A percentile compares a stretch with the other conserved stretches of the same genome.
Conservation (phyloP, 73 alveolate genomes). For the Paramecium sonneborni region DNA sequence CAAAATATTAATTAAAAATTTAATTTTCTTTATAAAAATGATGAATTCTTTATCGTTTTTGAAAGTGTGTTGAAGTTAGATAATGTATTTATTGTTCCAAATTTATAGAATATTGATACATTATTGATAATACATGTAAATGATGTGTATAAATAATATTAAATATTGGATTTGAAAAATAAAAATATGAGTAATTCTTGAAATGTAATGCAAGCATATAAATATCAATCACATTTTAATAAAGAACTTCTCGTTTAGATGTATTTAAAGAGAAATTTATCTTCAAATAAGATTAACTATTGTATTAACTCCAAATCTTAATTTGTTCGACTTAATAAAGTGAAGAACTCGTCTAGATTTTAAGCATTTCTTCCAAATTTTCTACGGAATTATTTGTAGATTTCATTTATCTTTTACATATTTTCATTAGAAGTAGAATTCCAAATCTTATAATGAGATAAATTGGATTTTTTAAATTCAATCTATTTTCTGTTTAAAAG, state of each 20-base stretch:
- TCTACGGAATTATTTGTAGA: neutral
- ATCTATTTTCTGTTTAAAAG: neutral
- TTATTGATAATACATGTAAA: neutral
- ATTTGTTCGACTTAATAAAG: neutral
- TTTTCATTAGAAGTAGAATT: neutral
- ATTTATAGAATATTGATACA: neutral
- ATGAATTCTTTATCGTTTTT: neutral
- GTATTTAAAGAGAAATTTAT: neutral
- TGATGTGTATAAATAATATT: neutral
- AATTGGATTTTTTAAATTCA: neutral
- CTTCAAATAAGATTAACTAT: neutral
- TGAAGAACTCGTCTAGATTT: constrained; percentile 14
- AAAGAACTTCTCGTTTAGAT: constrained; percentile 22
- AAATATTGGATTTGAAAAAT: neutral
- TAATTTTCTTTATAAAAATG: neutral
- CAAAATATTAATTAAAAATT: neutral
- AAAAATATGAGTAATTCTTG: neutral
- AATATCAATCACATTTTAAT: constrained; percentile 14
- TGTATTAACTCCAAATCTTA: neutral
- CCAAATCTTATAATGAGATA: constrained; percentile 7
- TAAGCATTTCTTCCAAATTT: constrained; percentile 29
- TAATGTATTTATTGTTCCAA: neutral
- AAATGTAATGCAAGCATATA: neutral
- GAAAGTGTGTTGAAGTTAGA: neutral
- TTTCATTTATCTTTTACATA: neutral